Evolutionary conservation across 768 basidiomycete genomes (phyloP).

Genomic region (Rubroboletus satanas): DNA sequence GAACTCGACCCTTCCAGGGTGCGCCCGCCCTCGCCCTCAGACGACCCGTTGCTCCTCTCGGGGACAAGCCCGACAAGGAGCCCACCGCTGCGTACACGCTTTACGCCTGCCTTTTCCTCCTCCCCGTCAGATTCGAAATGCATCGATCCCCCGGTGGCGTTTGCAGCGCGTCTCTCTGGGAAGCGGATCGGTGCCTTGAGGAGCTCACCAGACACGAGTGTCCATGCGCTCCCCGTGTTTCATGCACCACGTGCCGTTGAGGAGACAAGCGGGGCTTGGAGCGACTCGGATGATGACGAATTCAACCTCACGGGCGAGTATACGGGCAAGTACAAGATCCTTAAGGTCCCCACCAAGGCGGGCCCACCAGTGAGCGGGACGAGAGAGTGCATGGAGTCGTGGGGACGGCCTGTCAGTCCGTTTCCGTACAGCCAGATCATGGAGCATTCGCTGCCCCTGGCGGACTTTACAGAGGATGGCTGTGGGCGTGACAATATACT

Average conservation of each 20-base stretch:
- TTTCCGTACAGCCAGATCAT: constrained; percentile 44
- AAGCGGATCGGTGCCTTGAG: neutral
- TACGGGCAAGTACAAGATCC: constrained; percentile 58
- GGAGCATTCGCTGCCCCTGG: constrained; percentile 26
- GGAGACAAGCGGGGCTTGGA: constrained; percentile 17
- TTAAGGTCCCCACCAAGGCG: constrained; percentile 56
- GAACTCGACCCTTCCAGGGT: constrained; percentile 55
- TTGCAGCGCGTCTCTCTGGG: constrained; percentile 22
- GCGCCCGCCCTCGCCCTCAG: constrained; percentile 70
- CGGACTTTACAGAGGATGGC: constrained; percentile 9
- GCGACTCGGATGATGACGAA: constrained; percentile 31
- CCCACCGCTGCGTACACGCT: constrained; percentile 29
- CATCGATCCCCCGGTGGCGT: constrained; percentile 5
- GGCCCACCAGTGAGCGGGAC: constrained; percentile 51
- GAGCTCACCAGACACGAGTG: neutral
- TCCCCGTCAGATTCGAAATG: constrained; percentile 22
- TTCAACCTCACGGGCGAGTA: constrained; percentile 51
- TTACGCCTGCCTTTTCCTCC: constrained; percentile 36
- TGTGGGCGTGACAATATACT: neutral
- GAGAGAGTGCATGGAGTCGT: constrained; percentile 44
- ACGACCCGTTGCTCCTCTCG: constrained; percentile 68
- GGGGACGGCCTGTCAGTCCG: constrained; percentile 71
- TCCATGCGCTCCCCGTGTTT: constrained; percentile 19
- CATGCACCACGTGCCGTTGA: neutral
- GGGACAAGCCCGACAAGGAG: constrained; percentile 34